Conservation (phyloP, 495 filamentous ascomycete species). For the Lasiosphaeria miniovina region DNA sequence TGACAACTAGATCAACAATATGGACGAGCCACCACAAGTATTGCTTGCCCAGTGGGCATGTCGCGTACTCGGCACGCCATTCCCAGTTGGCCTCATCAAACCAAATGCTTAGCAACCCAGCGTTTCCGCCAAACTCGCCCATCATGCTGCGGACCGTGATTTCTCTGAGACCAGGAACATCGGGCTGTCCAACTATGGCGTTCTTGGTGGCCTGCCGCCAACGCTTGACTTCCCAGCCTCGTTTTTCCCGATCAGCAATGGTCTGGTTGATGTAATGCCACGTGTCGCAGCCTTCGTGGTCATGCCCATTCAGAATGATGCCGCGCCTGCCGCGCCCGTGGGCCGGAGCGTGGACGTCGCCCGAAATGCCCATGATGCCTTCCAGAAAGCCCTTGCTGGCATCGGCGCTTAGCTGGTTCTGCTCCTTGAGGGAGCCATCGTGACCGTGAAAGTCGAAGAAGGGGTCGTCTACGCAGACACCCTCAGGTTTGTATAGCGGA, state of each 20-base stretch:
- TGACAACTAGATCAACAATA: constrained; percentile 60
- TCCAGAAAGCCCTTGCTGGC: constrained; percentile 68
- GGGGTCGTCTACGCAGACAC: constrained; percentile 80
- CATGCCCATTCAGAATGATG: constrained; percentile 85
- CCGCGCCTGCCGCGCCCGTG: constrained; percentile 58
- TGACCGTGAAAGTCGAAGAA: constrained; percentile 71
- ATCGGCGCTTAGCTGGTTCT: constrained; percentile 79
- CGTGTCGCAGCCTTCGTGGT: constrained; percentile 89
- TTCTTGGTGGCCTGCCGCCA: constrained; percentile 37
- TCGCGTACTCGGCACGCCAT: constrained; percentile 78
- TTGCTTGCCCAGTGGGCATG: constrained; percentile 76
- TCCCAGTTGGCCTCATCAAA: constrained; percentile 67
- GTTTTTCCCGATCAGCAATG: constrained; percentile 22
- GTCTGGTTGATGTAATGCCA: constrained; percentile 69
- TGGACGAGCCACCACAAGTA: constrained; percentile 95
- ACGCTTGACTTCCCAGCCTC: constrained; percentile 41
- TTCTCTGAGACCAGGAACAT: constrained; percentile 66
- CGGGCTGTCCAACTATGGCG: constrained; percentile 31
- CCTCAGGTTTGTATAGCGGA: constrained; percentile 77
- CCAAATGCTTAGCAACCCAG: constrained; percentile 83
- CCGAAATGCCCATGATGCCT: constrained; percentile 74
- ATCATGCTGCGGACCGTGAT: constrained; percentile 98
- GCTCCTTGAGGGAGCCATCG: constrained; percentile 73
- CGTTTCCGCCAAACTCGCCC: constrained; percentile 88
- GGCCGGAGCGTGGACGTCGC: constrained; percentile 49